Conservation (phyloP, 2,329 filamentous ascomycete species). For the Venturia oleaginea region DNA sequence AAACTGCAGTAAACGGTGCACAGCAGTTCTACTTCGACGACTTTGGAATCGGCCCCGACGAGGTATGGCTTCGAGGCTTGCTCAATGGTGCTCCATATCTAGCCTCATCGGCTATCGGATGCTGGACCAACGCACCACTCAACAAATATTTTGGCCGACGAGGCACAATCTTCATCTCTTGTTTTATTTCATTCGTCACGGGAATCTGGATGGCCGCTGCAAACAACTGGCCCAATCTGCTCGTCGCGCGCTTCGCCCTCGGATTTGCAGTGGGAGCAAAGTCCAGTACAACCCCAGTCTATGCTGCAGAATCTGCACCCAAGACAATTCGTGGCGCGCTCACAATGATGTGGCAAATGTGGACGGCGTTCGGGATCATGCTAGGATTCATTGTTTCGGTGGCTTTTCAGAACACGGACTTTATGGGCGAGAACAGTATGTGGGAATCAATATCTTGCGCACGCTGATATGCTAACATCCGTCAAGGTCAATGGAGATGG, state of each 20-base stretch:
- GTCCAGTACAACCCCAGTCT: background rate
- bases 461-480: no score
- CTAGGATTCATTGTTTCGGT: conserved; percentile 21
- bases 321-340: conserved; percentile 38
- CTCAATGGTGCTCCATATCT: conserved; percentile 43
- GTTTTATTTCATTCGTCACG: no score
- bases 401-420: no score
- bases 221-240: no score
- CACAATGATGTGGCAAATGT: conserved; percentile 65
- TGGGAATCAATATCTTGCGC: no score
- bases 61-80: conserved; percentile 9
- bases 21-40: background rate
- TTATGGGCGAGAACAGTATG: no score
- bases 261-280: no score
- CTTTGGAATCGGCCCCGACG: conserved; percentile 18
- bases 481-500: no score
- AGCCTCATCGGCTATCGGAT: conserved; percentile 59
- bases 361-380: conserved; percentile 34
- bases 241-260: no score
- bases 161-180: background rate
- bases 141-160: conserved; percentile 58
- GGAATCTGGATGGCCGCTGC: no score
- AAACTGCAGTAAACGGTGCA: conserved; percentile 12
- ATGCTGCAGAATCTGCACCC: conserved; percentile 8
- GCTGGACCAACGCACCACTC: conserved; percentile 65